A percentile compares a stretch with the other conserved stretches of the same genome.
phyloP scores from a whole-genome alignment of 345 rosid species.

The Turritis glabra region DNA sequence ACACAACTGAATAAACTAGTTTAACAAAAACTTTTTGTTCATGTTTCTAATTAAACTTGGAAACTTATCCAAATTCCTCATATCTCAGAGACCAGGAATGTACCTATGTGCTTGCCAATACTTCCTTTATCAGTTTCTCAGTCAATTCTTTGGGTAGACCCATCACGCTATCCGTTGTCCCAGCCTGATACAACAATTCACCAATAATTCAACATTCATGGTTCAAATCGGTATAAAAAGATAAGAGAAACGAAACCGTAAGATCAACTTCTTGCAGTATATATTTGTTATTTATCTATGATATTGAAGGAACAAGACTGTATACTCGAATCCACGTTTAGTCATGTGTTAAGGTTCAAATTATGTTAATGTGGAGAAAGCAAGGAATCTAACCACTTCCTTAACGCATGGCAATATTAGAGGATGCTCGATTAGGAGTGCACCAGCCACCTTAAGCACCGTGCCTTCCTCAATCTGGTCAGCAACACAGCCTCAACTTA shows the following conservation, averaged over 20 bases:
- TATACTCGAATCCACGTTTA: background rate
- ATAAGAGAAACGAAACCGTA: background rate
- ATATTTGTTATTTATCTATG: too few relatives aligned
- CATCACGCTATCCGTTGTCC: slow-evolving; percentile 93
- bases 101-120: slow-evolving; percentile 33
- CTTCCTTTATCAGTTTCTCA: slow-evolving; percentile 63
- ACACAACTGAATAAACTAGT: background rate
- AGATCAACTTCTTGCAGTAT: background rate
- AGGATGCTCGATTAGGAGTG: slow-evolving; percentile 77
- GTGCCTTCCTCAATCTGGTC: slow-evolving; percentile 72
- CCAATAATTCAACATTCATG: background rate
- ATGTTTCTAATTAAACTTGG: background rate
- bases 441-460: slow-evolving; percentile 82
- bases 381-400: slow-evolving; percentile 62
- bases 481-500: slow-evolving; percentile 10
- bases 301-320: background rate
- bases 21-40: background rate
- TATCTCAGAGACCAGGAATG: background rate
- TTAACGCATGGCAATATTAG: slow-evolving; percentile 63
- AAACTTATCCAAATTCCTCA: background rate
- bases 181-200: slow-evolving; percentile 54
- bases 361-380: background rate
- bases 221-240: background rate
- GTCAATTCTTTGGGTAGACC: slow-evolving; percentile 81
- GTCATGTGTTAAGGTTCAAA: background rate